Base-by-base conservation (phyloP, 2,329 filamentous ascomycete species). In the Fusarium buharicum region DNA sequence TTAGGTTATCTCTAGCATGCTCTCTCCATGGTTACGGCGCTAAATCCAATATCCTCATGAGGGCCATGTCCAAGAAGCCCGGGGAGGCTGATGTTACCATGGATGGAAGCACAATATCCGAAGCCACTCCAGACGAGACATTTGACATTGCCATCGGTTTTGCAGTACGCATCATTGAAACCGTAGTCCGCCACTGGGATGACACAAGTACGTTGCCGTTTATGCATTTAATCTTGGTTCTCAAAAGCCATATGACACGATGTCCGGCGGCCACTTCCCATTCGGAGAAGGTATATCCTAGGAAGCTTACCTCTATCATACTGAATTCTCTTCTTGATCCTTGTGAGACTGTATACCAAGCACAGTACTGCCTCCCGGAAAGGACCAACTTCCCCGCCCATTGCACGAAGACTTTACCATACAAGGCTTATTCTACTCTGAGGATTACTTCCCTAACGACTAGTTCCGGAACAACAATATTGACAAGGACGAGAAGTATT, bases 351-450 rank as follows among this genome's bases (percentile, higher is more conserved):
- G 51, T 73, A 3, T 69, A 70, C 3, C 70, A 78, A 22, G 75
- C 85, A 57, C 75, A 76, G 30, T 68, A 74, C 0, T 87, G 90
- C 53, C 84, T 1, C 76, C 77, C 3, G 78, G 78, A 2, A 77
- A 76, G 34, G 74, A 78, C 27, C 74, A 75, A 2, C 71, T 79
- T 0, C 79, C 79, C 1, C 77, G 81, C 1, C 88, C 89, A 0
- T 72, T 92, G 0, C 87, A 88, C 0, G 90, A 92, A 43, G 90
- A 93, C 58, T 91, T 86, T 62, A 80, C 84, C 0, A 81, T 91
- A 50, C 80, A 87, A 1, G 90, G 90, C 0, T 76, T 90, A 2
- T 71, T 86, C 2, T 91, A 86, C 78, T 78, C 82, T 0, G 79
- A 86, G 3, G 77, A 79, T 11, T 88, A 88, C 53, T 87, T 84